phyloP scores from a whole-genome alignment of 495 filamentous ascomycete species.

The Durotheca rogersii region DNA sequence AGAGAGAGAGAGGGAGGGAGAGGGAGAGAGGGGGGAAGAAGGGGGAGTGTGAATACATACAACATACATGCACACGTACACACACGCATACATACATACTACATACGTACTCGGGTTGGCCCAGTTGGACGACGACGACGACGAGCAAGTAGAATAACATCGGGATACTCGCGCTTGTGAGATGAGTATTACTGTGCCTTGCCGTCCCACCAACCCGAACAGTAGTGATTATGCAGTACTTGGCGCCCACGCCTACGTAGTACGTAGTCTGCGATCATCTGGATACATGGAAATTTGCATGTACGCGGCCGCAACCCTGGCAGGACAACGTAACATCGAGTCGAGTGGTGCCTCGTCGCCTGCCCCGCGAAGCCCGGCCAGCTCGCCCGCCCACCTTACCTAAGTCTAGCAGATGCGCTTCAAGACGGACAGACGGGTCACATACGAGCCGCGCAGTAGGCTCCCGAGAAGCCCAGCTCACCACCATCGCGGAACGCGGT shows the following conservation, averaged over 20 bases:
- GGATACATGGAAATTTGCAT: slow-evolving; percentile 3
- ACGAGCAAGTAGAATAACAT: slow-evolving; percentile 5
- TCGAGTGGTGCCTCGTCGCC: background rate
- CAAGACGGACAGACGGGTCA: background rate
- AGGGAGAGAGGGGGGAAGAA: too few relatives aligned
- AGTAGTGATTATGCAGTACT: slow-evolving; percentile 13
- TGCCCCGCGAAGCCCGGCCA: too few relatives aligned
- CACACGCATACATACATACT: too few relatives aligned
- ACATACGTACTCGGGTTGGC: too few relatives aligned
- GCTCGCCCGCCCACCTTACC: too few relatives aligned
- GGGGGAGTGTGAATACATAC: too few relatives aligned
- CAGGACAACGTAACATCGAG: slow-evolving; percentile 8
- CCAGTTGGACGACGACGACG: slow-evolving; percentile 8
- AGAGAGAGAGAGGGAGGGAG: too few relatives aligned
- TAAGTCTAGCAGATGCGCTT: too few relatives aligned
- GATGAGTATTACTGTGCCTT: slow-evolving; percentile 16
- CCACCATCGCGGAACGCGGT: background rate
- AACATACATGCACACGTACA: too few relatives aligned
- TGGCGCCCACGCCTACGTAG: slow-evolving; percentile 2
- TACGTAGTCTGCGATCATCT: slow-evolving; percentile 6
- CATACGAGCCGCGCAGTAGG: background rate
- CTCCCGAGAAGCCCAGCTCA: background rate
- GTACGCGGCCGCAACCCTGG: slow-evolving; percentile 12
- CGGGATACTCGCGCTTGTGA: slow-evolving; percentile 17
- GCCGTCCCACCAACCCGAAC: slow-evolving; percentile 2